A percentile compares a stretch with the other conserved stretches of the same genome.
phyloP scores from a whole-genome alignment of 805 yeast species.

The Schwanniomyces occidentalis region DNA sequence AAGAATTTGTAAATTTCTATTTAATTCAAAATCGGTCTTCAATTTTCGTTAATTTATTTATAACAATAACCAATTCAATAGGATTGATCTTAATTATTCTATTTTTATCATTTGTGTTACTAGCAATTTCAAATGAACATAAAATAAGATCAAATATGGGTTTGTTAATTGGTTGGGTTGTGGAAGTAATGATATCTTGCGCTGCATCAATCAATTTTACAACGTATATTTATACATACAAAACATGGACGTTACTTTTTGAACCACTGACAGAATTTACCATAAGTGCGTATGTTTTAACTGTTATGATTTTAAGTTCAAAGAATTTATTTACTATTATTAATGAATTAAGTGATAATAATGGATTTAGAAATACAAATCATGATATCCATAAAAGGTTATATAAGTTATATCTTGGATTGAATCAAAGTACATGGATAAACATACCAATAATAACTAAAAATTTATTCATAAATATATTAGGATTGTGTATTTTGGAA shows the following conservation, averaged over 20 bases:
- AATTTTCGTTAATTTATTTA: background rate
- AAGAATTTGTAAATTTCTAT: constrained; percentile 1
- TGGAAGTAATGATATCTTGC: constrained; percentile 22
- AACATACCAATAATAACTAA: constrained; percentile 25
- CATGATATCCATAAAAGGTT: constrained; percentile 24
- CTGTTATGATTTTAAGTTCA: constrained; percentile 29
- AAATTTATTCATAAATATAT: constrained; percentile 19
- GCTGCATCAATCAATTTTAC: constrained; percentile 29
- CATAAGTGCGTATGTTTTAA: constrained; percentile 20
- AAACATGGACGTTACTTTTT: constrained; percentile 26
- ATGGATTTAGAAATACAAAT: constrained; percentile 16
- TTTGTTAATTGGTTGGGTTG: constrained; percentile 36
- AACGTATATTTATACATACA: constrained; percentile 13
- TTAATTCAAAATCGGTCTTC: background rate
- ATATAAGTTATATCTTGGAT: constrained; percentile 30
- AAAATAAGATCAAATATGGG: constrained; percentile 37
- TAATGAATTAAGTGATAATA: constrained; percentile 27
- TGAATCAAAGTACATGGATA: constrained; percentile 11
- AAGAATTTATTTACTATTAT: constrained; percentile 28
- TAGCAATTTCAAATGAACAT: constrained; percentile 32
- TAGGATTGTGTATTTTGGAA: constrained; percentile 12
- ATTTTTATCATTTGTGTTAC: constrained; percentile 21
- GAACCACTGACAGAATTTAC: constrained; percentile 29
- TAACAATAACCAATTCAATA: background rate
- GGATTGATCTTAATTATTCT: constrained; percentile 6